phyloP scores from a whole-genome alignment of 305 asterid species.

The Striga hermonthica region DNA sequence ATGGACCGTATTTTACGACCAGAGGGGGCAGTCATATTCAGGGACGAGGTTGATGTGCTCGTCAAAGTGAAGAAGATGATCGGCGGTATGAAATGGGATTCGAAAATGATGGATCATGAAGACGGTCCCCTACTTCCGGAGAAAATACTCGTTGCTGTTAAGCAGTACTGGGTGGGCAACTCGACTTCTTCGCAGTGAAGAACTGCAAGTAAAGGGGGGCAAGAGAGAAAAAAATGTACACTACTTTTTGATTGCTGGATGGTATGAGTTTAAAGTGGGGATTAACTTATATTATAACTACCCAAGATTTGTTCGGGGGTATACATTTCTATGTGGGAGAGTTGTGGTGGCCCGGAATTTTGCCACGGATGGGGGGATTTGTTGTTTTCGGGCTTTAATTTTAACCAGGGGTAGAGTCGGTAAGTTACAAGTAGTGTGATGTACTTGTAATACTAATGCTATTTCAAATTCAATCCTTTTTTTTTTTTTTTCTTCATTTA shows the following conservation, averaged over 20 bases:
- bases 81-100: constrained; percentile 71
- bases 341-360: constrained; percentile 24
- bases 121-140: constrained; percentile 87
- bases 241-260: background rate
- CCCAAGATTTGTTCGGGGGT: constrained; percentile 20
- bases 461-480: too few relatives aligned
- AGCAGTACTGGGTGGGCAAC: constrained; percentile 85
- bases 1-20: constrained; percentile 94
- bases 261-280: constrained; percentile 20
- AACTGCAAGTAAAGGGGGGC: background rate
- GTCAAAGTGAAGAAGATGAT: constrained; percentile 73
- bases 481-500: constrained; percentile 23
- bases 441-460: constrained; percentile 42
- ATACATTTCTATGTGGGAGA: constrained; percentile 9
- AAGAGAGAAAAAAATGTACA: background rate
- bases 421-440: constrained; percentile 34
- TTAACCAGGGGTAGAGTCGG: constrained; percentile 25
- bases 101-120: constrained; percentile 85
- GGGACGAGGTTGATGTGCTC: constrained; percentile 83
- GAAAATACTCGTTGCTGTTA: constrained; percentile 76
- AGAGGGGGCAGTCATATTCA: constrained; percentile 88
- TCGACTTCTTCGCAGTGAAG: constrained; percentile 59
- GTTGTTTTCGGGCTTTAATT: constrained; percentile 6
- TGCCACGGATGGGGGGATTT: constrained; percentile 23
- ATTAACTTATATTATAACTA: constrained; percentile 22